These are phyloP conservation scores for Eucalyptus brandiana DNA, from an alignment of 345 rosid genomes.

Conservation along the genomic window DNA sequence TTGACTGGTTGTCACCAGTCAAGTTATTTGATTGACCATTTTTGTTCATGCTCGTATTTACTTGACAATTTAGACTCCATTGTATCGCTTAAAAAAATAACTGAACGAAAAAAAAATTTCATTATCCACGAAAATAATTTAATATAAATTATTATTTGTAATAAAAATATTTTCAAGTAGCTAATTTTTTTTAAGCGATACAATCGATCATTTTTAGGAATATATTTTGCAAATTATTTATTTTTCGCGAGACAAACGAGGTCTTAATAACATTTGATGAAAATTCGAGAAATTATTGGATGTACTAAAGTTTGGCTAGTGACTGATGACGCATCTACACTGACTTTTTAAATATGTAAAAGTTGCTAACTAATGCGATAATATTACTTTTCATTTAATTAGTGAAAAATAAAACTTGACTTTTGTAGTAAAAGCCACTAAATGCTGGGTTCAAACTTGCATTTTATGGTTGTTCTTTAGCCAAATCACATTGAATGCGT, in stretches of 20 bases:
- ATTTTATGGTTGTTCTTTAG: background rate
- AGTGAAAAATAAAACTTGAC: background rate
- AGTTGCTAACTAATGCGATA: background rate
- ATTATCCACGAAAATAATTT: too few relatives aligned
- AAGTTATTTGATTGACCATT: background rate
- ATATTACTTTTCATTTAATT: background rate
- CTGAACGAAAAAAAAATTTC: too few relatives aligned
- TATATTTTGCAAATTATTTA: too few relatives aligned
- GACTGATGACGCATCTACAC: background rate
- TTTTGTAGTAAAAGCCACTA: background rate
- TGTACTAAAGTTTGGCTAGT: background rate
- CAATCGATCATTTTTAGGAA: too few relatives aligned
- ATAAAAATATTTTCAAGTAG: too few relatives aligned
- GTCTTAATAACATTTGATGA: background rate
- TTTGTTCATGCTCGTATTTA: too few relatives aligned
- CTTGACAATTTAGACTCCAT: background rate
- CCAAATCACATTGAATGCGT: background rate
- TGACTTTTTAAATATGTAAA: background rate
- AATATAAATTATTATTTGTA: too few relatives aligned
- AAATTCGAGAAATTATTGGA: background rate
- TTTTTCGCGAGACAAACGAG: too few relatives aligned
- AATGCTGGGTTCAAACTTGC: background rate
- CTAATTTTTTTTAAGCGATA: too few relatives aligned
- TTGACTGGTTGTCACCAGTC: background rate
- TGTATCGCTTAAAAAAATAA: too few relatives aligned